Evolutionary conservation across 1,284 basidiomycete species (phyloP).

Genomic region (Somion occarium): DNA sequence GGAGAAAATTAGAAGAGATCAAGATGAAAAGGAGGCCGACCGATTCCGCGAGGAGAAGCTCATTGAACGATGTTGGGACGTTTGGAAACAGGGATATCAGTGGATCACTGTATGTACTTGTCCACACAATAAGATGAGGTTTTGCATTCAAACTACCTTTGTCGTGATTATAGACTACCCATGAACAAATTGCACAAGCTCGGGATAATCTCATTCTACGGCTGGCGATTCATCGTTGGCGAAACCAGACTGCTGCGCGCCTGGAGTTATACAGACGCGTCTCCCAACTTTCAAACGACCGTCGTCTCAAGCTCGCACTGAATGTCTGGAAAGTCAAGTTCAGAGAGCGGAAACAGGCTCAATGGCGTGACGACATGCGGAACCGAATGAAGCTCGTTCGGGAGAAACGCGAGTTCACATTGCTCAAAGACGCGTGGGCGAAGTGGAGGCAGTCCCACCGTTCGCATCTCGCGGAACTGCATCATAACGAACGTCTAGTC

Average conservation of each 20-base stretch:
- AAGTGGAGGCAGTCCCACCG: constrained; percentile 57
- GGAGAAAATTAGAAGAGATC: constrained; percentile 65
- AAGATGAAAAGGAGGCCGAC: constrained; percentile 69
- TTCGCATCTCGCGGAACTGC: constrained; percentile 43
- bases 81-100: constrained; percentile 62
- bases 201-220: constrained; percentile 57
- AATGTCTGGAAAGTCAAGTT: constrained; percentile 45
- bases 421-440: constrained; percentile 51
- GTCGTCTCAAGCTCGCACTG: constrained; percentile 37
- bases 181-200: constrained; percentile 52
- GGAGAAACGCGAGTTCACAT: constrained; percentile 43
- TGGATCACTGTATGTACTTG: constrained; percentile 62
- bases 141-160: constrained; percentile 10
- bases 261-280: constrained; percentile 37
- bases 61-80: constrained; percentile 62
- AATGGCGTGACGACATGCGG: constrained; percentile 67
- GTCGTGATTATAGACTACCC: constrained; percentile 45
- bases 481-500: constrained; percentile 40
- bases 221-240: constrained; percentile 55
- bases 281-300: constrained; percentile 35
- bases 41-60: constrained; percentile 57
- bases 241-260: constrained; percentile 31
- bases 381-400: constrained; percentile 57
- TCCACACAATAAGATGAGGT: background rate
- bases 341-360: constrained; percentile 44